These are phyloP conservation scores for Cyberlindnera bimundalis DNA, from an alignment of 805 yeast species.

Conservation along the genomic window DNA sequence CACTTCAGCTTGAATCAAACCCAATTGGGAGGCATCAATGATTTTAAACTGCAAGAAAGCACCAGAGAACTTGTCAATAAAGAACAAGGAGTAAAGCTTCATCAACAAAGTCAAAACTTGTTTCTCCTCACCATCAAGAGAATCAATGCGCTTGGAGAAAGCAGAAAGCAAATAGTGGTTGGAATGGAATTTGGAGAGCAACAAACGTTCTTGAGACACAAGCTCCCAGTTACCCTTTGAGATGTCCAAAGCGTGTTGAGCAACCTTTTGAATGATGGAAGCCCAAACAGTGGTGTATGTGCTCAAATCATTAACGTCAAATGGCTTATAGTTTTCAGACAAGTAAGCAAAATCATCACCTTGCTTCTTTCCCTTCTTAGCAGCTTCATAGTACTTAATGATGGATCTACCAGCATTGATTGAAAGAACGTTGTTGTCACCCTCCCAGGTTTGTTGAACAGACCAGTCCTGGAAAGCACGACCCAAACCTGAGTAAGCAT, in stretches of 20 bases:
- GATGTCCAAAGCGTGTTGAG: conserved; percentile 30
- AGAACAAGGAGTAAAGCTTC: conserved; percentile 58
- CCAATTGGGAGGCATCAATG: conserved; percentile 47
- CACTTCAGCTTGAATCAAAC: conserved; percentile 40
- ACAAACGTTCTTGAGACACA: conserved; percentile 36
- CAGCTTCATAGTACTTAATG: conserved; percentile 38
- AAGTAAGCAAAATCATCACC: conserved; percentile 31
- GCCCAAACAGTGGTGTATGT: conserved; percentile 31
- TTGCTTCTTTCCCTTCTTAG: conserved; percentile 33
- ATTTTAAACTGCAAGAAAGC: conserved; percentile 64
- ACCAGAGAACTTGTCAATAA: conserved; percentile 69
- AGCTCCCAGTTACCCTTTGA: conserved; percentile 33
- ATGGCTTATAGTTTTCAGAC: conserved; percentile 28
- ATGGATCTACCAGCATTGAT: conserved; percentile 79
- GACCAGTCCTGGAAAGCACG: conserved; percentile 90
- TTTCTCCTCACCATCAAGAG: conserved; percentile 34
- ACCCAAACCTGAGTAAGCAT: conserved; percentile 89
- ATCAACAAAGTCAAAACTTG: conserved; percentile 52
- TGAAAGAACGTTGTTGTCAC: conserved; percentile 86
- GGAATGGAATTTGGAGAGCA: conserved; percentile 40
- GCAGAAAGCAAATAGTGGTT: conserved; percentile 34
- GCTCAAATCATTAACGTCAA: conserved; percentile 20
- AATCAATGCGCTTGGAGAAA: conserved; percentile 28
- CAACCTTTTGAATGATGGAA: conserved; percentile 32
- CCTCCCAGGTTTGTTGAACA: conserved; percentile 99